Conservation (phyloP, 2,329 filamentous ascomycete species). For the Graphium sp. region DNA sequence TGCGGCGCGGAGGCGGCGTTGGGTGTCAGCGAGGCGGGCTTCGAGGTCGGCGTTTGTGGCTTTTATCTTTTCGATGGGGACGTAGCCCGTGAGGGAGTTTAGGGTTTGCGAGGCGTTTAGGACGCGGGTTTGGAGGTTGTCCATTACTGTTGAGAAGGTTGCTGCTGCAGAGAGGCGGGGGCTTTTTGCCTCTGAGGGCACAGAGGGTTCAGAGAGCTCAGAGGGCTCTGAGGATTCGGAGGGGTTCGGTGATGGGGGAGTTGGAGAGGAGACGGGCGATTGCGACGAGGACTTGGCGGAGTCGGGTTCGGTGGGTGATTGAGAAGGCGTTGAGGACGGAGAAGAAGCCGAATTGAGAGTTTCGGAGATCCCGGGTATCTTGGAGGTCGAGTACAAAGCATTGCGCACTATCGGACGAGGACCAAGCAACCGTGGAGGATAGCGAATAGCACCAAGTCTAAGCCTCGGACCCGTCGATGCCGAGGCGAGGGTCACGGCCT, state of each 20-base stretch:
- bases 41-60: constrained; percentile 56
- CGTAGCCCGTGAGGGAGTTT: constrained; percentile 90
- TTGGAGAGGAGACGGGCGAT: not conserved
- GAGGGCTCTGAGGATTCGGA: not conserved
- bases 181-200: constrained; percentile 4
- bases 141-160: constrained; percentile 59
- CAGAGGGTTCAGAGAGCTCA: not conserved
- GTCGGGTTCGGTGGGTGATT: not conserved
- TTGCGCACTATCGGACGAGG: too few relatives aligned
- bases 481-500: too few relatives aligned
- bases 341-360: not conserved
- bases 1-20: constrained; percentile 49
- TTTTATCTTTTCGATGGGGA: constrained; percentile 76
- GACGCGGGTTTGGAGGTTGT: constrained; percentile 71
- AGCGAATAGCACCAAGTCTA: too few relatives aligned
- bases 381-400: too few relatives aligned
- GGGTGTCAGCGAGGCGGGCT: constrained; percentile 36
- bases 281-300: not conserved
- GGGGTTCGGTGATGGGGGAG: not conserved
- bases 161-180: constrained; percentile 3
- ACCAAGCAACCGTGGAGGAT: too few relatives aligned
- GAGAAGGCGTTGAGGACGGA: not conserved
- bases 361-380: not conserved
- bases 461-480: too few relatives aligned
- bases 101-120: constrained; percentile 75